Conservation (phyloP, 345 rosid species). For the Excoecaria agallocha region DNA sequence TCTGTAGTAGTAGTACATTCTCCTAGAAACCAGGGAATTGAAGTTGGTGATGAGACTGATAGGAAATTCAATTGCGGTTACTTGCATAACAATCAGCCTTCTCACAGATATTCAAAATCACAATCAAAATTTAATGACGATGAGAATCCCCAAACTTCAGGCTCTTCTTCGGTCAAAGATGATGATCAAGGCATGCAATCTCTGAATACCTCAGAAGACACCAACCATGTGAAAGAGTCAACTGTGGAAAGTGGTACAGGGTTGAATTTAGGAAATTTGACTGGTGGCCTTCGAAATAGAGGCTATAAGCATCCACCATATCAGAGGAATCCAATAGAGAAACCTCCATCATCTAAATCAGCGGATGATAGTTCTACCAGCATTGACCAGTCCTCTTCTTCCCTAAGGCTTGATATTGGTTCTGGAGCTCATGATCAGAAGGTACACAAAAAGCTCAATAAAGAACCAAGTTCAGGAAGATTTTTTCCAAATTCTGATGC, state of each 20-base stretch:
- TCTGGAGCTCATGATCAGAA: constrained; percentile 29
- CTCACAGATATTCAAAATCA: constrained; percentile 10
- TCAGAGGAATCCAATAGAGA: constrained; percentile 30
- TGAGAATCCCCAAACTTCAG: constrained; percentile 11
- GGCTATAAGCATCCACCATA: constrained; percentile 46
- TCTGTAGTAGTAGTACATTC: constrained; percentile 12
- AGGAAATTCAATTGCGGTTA: constrained; percentile 12
- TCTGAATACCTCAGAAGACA: constrained; percentile 27
- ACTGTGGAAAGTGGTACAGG: constrained; percentile 37
- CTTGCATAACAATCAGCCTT: constrained; percentile 12
- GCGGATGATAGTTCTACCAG: constrained; percentile 30
- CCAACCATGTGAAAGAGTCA: constrained; percentile 28
- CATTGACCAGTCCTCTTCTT: constrained; percentile 28
- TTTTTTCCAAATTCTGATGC: constrained; percentile 28
- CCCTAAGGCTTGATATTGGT: constrained; percentile 19
- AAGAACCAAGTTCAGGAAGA: constrained; percentile 30
- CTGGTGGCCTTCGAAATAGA: constrained; percentile 54
- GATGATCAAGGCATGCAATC: constrained; percentile 15
- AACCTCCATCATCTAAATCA: constrained; percentile 28
- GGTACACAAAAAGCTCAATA: constrained; percentile 23
- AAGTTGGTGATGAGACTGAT: constrained; percentile 9
- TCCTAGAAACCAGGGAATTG: constrained; percentile 10
- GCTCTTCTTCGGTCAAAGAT: constrained; percentile 28
- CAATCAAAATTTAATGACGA: constrained; percentile 4
- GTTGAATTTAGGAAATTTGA: constrained; percentile 45